A percentile compares a stretch with the other conserved stretches of the same genome.
Conservation (phyloP, 345 rosid genomes). For the Eucalyptus fibrosa region DNA sequence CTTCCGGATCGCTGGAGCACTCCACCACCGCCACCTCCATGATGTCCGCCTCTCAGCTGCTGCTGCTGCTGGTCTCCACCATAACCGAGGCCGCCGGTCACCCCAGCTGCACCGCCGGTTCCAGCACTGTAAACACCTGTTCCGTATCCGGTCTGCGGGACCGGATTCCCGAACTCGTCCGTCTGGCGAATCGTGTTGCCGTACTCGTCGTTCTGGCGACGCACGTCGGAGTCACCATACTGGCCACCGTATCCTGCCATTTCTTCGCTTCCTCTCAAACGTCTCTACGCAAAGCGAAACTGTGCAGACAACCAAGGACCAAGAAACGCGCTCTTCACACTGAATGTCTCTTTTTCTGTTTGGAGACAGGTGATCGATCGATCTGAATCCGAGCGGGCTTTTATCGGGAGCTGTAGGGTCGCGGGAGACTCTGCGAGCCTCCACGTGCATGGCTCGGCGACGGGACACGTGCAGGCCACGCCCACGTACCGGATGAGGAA, state of each 20-base stretch:
- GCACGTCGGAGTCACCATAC: background rate
- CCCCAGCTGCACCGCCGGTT: background rate
- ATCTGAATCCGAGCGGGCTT: background rate
- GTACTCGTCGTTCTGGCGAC: background rate
- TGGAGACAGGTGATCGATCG: background rate
- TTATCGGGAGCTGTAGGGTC: background rate
- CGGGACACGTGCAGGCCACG: background rate
- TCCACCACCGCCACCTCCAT: slow-evolving; percentile 5
- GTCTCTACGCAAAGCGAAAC: background rate
- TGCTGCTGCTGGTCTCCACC: background rate
- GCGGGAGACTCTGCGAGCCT: background rate
- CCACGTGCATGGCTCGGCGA: background rate
- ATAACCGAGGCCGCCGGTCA: background rate
- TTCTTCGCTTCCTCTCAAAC: background rate
- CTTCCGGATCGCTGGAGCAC: slow-evolving; percentile 43
- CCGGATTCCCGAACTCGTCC: slow-evolving; percentile 14
- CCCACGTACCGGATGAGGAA: background rate
- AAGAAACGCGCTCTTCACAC: background rate
- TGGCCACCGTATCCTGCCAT: slow-evolving; percentile 7
- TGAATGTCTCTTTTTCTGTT: background rate
- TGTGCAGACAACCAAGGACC: background rate
- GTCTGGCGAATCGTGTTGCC: slow-evolving; percentile 8
- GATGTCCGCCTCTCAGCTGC: background rate
- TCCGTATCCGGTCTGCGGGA: slow-evolving; percentile 16
- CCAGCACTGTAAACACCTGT: background rate